Conservation (phyloP, 1,139 yeast species). For the Pichiaceae sp. region DNA sequence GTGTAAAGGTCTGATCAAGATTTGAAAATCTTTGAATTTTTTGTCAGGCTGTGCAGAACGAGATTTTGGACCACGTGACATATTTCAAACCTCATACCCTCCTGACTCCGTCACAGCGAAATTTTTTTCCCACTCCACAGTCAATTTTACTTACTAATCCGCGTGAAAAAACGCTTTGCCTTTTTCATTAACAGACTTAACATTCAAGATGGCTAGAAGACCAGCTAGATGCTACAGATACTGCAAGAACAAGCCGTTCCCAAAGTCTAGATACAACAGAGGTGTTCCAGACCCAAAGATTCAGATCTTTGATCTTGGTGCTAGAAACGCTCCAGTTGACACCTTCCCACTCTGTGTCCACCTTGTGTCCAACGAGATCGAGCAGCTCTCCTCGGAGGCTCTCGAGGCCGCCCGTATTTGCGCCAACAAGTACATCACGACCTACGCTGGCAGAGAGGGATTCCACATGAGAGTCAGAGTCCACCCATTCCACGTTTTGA, state of each 20-base stretch:
- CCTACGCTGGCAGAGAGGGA: slow-evolving; percentile 95
- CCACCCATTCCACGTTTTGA: slow-evolving; percentile 99
- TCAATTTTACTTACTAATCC: no score
- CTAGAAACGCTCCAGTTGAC: slow-evolving; percentile 99
- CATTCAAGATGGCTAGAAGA: slow-evolving; percentile 96
- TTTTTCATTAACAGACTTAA: background rate
- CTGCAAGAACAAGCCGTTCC: slow-evolving; percentile 99
- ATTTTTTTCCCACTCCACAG: no score
- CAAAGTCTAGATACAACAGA: slow-evolving; percentile 99
- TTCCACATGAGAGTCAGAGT: slow-evolving; percentile 99
- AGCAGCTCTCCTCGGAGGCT: slow-evolving; percentile 99
- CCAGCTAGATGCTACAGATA: slow-evolving; percentile 99
- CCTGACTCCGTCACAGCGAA: no score
- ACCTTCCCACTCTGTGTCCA: slow-evolving; percentile 99
- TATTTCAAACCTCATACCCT: no score
- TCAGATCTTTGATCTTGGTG: slow-evolving; percentile 98
- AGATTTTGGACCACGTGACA: background rate
- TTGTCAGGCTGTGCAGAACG: background rate
- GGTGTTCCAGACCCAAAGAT: slow-evolving; percentile 99
- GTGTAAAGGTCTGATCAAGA: background rate
- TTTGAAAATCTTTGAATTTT: background rate
- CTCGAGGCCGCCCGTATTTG: slow-evolving; percentile 99
- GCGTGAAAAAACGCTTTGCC: no score
- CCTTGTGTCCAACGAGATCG: slow-evolving; percentile 98
- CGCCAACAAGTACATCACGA: slow-evolving; percentile 99